Conservation (phyloP, 345 rosid species). For the Aquilaria sinensis region DNA sequence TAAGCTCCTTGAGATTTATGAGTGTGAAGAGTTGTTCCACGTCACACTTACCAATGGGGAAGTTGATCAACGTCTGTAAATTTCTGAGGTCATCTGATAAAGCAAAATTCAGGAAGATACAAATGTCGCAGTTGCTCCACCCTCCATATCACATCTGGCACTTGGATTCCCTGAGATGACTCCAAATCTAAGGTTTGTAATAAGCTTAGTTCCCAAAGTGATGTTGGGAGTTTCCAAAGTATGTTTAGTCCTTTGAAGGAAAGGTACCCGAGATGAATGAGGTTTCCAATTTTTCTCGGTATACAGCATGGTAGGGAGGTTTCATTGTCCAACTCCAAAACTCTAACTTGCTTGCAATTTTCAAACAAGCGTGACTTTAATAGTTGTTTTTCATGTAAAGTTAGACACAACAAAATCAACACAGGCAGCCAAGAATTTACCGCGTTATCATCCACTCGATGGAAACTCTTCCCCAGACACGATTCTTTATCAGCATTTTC, state of each 20-base stretch:
- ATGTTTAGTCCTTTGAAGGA: constrained; percentile 1
- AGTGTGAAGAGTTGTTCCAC: neutral
- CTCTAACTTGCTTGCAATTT: constrained; percentile 16
- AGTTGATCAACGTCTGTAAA: neutral
- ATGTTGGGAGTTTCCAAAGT: constrained; percentile 1
- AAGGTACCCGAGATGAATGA: constrained; percentile 30
- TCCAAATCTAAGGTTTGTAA: constrained; percentile 13
- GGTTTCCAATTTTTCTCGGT: constrained; percentile 16
- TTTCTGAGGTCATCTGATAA: neutral
- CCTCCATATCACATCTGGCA: neutral
- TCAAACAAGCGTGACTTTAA: constrained; percentile 1
- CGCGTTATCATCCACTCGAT: too few relatives aligned
- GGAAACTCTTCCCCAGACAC: too few relatives aligned
- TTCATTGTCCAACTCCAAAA: constrained; percentile 20
- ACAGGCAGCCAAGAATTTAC: too few relatives aligned
- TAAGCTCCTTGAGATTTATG: neutral
- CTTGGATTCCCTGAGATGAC: neutral
- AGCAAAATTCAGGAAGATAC: neutral
- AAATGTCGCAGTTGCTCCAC: constrained; percentile 7
- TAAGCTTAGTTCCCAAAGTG: constrained; percentile 9
- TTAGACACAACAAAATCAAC: too few relatives aligned
- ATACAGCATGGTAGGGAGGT: neutral
- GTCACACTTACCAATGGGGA: neutral
- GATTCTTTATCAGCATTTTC: too few relatives aligned
- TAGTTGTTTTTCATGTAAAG: too few relatives aligned